Evolutionary conservation across 2,329 filamentous ascomycete genomes (phyloP), one percentile per base, ranked within the genome.

Genomic region (Fusarium nurragi): DNA sequence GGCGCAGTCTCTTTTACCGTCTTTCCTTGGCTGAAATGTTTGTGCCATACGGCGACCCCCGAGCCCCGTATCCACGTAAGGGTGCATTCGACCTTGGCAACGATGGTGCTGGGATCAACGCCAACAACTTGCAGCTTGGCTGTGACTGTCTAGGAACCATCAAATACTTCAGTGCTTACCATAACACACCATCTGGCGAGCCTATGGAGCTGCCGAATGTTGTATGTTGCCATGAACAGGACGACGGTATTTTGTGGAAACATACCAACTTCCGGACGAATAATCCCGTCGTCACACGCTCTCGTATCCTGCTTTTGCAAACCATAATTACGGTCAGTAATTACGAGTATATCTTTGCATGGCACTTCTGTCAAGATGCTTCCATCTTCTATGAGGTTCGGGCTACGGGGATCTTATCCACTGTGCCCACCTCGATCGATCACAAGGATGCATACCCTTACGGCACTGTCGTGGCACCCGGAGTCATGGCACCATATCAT

Each of bases 21-120:
- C 74, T 91, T 21, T 84, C 84, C 12, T 77, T 91, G 26, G 83
- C 83, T 43, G 89, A 91, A 72, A 91, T 91, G 89, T 83, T 84
- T 8, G 86, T 89, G 0, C 86, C 87, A 0, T 91, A 90, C 54
- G 86, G 80, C 1, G 88, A 71, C n/a, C 67, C 68, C 3, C 57
- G 68, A 4, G 76, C 80, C 4, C 88, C 88, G 0, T 90, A 65
- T 69, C 86, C 86, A 13, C 81, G 87, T 26, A 91, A 91, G 70
- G 84, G 84, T 11, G 89, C 88, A 0, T 91, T 92, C 60, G 89
- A 92, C 64, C 83, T 91, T 46, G 89, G 89, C 3, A 87, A 90
- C 49, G 86, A 84, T 23, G 88, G 88, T 5, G 84, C 85, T 5
- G 89, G 88, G 2, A 81, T 86, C 60, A 86, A 83, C 54, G 86